Evolutionary conservation across 345 rosid species (phyloP), one percentile per base, ranked within the genome.

Genomic region (Brassica incana): DNA sequence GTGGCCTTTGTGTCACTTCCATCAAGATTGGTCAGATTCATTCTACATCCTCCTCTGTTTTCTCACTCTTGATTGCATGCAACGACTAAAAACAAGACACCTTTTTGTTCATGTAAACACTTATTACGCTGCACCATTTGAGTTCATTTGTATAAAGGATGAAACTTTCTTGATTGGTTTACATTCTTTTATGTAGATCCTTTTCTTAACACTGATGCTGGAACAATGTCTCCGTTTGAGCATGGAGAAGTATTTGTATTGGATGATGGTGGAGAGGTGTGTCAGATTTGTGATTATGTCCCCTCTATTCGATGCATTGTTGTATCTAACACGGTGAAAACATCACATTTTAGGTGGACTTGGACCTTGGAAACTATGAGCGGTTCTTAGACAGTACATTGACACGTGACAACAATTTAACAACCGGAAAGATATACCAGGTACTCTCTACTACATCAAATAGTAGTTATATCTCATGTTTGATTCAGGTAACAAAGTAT

Each of bases 191-290:
- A 1, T 71, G 80, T 86, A 92, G 97, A 92, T 84, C 97, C 94
- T 82, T 92, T 90, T 76, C 85, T 92, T 72, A 92, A 92, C 54
- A 85, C 90, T n/a, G 97, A 90, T 84, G 97, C 94, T 29, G 97
- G 97, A 56, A 92, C 97, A 40, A 92, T 92, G 97, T 90, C 97
- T 63, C 97, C 97, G 66, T 92, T 92, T 78, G 97, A 92, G 86
- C 97, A 92, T 36, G 97, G 94, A 23, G 97, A 92, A 84, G 94
- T 90, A 5, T 92, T 90, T 86, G 97, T 91, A 36, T 77, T 92
- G 59, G 90, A 90, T 76, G 97, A 90, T 84, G 97, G 94, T 18
- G 97, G 97, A 23, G 94, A 92, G 97, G 97, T 90, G 77, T 77
- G 54, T 61, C 2, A 43, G 64, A 11, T 15, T 15, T 67, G 18